These are phyloP conservation scores for Cladosporium phlei DNA, from an alignment of 2,329 filamentous ascomycete genomes.

Conservation along the genomic window DNA sequence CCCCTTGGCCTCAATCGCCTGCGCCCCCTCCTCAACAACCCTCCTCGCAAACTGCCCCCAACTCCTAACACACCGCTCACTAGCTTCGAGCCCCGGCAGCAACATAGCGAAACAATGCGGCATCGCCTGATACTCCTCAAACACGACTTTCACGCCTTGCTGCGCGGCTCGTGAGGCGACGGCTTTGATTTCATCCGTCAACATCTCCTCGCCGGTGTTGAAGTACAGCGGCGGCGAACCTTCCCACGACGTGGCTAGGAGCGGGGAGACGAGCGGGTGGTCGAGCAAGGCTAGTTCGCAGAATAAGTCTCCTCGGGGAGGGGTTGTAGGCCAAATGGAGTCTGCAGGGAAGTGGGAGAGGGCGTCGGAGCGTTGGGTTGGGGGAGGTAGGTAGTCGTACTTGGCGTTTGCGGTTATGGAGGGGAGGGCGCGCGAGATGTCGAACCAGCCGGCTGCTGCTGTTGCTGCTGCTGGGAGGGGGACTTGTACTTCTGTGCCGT, in stretches of 20 bases:
- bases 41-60: slow-evolving; percentile 31
- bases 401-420: slow-evolving; percentile 49
- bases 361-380: slow-evolving; percentile 32
- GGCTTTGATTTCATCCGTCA: slow-evolving; percentile 62
- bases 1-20: slow-evolving; percentile 25
- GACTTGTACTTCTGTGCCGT: slow-evolving; percentile 54
- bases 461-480: slow-evolving; percentile 64
- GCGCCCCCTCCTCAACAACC: slow-evolving; percentile 26
- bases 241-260: slow-evolving; percentile 56
- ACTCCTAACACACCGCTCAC: slow-evolving; percentile 33
- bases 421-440: slow-evolving; percentile 61
- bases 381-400: slow-evolving; percentile 62
- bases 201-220: slow-evolving; percentile 65
- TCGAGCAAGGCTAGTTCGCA: slow-evolving; percentile 40
- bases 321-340: slow-evolving; percentile 42
- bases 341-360: slow-evolving; percentile 44
- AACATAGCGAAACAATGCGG: slow-evolving; percentile 61
- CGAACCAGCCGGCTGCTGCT: slow-evolving; percentile 64
- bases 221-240: slow-evolving; percentile 63
- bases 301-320: slow-evolving; percentile 46
- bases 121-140: slow-evolving; percentile 75
- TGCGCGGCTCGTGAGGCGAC: slow-evolving; percentile 52
- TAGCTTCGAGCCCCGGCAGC: slow-evolving; percentile 31
- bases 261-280: slow-evolving; percentile 65
- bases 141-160: slow-evolving; percentile 59